Evolutionary conservation across 345 rosid genomes (phyloP).

Genomic region (Excoecaria agallocha): DNA sequence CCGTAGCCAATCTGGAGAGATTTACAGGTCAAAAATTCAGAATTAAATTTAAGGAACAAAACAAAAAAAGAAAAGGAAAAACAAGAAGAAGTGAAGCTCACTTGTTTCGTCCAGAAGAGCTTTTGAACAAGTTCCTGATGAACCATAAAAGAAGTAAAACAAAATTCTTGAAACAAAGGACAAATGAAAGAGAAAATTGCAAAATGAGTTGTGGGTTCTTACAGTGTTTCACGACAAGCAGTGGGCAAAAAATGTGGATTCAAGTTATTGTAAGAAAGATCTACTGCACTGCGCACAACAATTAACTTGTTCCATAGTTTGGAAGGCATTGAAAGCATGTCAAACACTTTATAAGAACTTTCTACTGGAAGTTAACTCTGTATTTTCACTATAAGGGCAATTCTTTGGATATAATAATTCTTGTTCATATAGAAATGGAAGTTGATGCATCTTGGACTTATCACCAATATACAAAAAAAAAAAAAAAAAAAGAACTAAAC

Average conservation of each 20-base stretch:
- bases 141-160: neutral
- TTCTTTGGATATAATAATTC: neutral
- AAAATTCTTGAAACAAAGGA: neutral
- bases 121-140: slow-evolving; percentile 15
- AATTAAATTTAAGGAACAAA: too few species aligned
- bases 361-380: neutral
- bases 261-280: slow-evolving; percentile 18
- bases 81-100: neutral
- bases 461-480: neutral
- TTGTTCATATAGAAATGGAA: neutral
- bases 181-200: neutral
- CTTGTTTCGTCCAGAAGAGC: neutral
- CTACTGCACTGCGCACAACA: slow-evolving; percentile 3
- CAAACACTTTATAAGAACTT: neutral
- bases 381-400: neutral
- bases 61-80: neutral
- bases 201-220: neutral
- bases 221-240: slow-evolving; percentile 2
- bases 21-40: neutral
- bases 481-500: neutral
- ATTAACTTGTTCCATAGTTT: neutral
- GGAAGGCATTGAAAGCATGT: neutral
- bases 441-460: neutral
- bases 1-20: neutral
- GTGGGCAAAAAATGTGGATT: neutral